A percentile compares a stretch with the other conserved stretches of the same genome.
Evolutionary conservation across 805 yeast species (phyloP).

Genomic region (Ogataea nakhonphanomensis): DNA sequence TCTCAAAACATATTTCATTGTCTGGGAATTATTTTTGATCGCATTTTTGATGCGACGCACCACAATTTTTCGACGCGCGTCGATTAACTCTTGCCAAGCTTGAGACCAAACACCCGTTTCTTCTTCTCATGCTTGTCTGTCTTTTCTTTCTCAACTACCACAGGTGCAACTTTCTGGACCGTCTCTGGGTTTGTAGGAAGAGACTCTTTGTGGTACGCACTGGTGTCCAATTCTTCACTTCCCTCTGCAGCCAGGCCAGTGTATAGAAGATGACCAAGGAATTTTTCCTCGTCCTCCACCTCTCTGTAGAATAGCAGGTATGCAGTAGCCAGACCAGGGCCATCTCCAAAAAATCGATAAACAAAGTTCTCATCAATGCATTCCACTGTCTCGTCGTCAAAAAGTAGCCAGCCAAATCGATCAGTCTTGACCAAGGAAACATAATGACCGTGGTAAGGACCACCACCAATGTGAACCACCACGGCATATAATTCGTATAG

Average conservation of each 20-base stretch:
- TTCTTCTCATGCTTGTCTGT: slow-evolving; percentile 3
- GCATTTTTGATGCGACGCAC: slow-evolving; percentile 1
- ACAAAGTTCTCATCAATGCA: slow-evolving; percentile 81
- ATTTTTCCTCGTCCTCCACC: slow-evolving; percentile 39
- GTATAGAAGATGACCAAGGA: slow-evolving; percentile 26
- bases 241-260: slow-evolving; percentile 27
- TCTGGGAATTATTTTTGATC: slow-evolving; percentile 1
- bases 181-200: not conserved
- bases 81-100: slow-evolving; percentile 5
- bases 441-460: slow-evolving; percentile 97
- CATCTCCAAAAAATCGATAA: slow-evolving; percentile 81
- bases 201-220: not conserved
- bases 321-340: slow-evolving; percentile 86
- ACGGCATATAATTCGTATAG: slow-evolving; percentile 80
- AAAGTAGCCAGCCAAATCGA: slow-evolving; percentile 81
- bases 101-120: slow-evolving; percentile 9
- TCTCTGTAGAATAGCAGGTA: slow-evolving; percentile 82
- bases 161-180: not conserved
- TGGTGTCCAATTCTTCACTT: slow-evolving; percentile 17
- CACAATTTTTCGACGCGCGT: slow-evolving; percentile 1
- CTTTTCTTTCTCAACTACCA: slow-evolving; percentile 1
- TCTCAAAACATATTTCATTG: slow-evolving; percentile 4
- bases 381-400: slow-evolving; percentile 95
- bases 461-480: slow-evolving; percentile 94
- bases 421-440: slow-evolving; percentile 80